Evolutionary conservation across 2,329 filamentous ascomycete species (phyloP), one percentile per base, ranked within the genome.

Genomic region (Penicillium frequentans): DNA sequence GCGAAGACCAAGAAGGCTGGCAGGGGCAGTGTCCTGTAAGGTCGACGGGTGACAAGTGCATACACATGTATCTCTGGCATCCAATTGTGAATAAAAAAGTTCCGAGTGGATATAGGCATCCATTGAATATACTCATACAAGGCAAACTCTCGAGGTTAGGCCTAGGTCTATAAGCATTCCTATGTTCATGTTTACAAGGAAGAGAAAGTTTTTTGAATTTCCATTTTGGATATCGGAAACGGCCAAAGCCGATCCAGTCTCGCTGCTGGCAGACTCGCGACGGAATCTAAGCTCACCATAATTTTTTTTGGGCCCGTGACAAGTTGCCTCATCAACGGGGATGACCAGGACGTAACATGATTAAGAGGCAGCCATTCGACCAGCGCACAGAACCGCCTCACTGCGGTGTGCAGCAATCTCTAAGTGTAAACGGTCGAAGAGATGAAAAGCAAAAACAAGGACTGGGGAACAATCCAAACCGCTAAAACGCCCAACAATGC

Each of bases 401-500:
- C 64, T 72, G 73, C 73, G 69, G 69, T 66, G 70, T 70, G 71
- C 71, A 69, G 73, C 72, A 74, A 72, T 75, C 71, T 49, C 46
- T 75, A 72, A 48, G 64, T 71, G 66, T 72, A 70, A 68, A 64
- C 54, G 65, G 57, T 58, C 49, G 64, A 64, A 60, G 61, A 50
- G 49, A 52, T 58, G 55, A 65, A 47, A 47, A 47, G 16, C 37
- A 26, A 50, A 50, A 42, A 16, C 16, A 59, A 64, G 63, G 61
- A 64, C 46, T 64, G 61, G 61, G 60, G 59, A 56, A 66, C 69
- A 59, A 59, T 56, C 65, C 68, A 62, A 70, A 68, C 76, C 75
- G 75, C 75, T 77, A 75, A 55, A 77, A 77, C 75, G 73, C 75
- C 75, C 59, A 71, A 72, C 64, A 75, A 77, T 77, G 74, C 74